A percentile compares a stretch with the other conserved stretches of the same genome.
Conservation (phyloP, 306 rosid species). For the Vachellia pachyceras region DNA sequence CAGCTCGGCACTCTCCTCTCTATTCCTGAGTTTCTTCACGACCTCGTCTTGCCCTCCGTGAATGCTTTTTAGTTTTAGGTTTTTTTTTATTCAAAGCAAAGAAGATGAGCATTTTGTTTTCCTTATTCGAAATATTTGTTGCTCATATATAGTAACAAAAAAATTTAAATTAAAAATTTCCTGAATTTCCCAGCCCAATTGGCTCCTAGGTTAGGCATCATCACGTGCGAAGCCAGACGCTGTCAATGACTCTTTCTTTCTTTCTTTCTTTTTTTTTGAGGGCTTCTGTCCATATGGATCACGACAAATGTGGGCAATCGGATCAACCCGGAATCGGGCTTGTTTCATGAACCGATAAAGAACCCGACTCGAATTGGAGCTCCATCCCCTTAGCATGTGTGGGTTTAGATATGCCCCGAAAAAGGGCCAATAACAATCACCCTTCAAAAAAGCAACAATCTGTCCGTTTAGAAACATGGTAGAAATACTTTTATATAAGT, state of each 20-base stretch:
- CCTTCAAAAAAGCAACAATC: neutral
- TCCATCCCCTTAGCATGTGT: too few species aligned
- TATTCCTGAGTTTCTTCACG: slow-evolving; percentile 1
- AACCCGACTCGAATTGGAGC: neutral
- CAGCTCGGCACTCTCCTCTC: slow-evolving; percentile 8
- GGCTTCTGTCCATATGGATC: neutral
- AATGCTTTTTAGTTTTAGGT: slow-evolving; percentile 31
- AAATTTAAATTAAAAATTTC: neutral
- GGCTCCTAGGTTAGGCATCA: slow-evolving; percentile 38
- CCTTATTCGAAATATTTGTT: slow-evolving; percentile 34
- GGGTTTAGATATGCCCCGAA: neutral
- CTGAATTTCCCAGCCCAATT: slow-evolving; percentile 27
- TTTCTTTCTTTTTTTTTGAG: neutral
- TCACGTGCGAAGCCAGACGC: slow-evolving; percentile 59
- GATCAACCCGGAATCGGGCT: slow-evolving; percentile 32
- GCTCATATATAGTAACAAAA: neutral
- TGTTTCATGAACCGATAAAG: neutral
- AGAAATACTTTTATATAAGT: too few species aligned
- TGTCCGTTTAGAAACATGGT: too few species aligned
- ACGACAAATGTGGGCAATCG: slow-evolving; percentile 10
- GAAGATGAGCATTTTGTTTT: slow-evolving; percentile 38
- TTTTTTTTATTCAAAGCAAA: slow-evolving; percentile 23
- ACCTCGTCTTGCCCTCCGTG: slow-evolving; percentile 56
- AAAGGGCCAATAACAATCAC: neutral
- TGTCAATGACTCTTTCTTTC: slow-evolving; percentile 24